phyloP scores from a whole-genome alignment of 306 rosid genomes.

The Citrullus mucosospermus region DNA sequence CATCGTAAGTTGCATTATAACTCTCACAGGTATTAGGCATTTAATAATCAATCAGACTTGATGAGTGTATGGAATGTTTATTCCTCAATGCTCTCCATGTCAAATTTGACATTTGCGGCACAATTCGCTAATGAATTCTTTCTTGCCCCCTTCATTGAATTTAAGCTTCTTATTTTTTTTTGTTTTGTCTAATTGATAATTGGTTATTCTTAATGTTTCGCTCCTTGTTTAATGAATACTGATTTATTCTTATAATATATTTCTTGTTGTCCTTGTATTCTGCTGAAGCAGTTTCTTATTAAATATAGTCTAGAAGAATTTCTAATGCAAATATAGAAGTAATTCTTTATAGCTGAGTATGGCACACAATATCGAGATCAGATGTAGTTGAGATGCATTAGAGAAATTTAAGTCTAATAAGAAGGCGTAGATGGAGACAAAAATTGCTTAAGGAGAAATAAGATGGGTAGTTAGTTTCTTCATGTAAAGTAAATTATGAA shows the following conservation, averaged over 20 bases:
- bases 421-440: background rate
- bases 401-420: background rate
- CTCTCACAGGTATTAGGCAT: background rate
- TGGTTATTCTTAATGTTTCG: background rate
- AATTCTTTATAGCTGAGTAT: background rate
- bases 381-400: background rate
- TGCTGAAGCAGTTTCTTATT: background rate
- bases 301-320: background rate
- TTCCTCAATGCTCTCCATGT: background rate
- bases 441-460: background rate
- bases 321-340: background rate
- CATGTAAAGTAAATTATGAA: background rate
- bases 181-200: background rate
- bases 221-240: background rate
- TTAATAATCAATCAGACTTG: background rate
- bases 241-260: background rate
- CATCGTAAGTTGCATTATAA: constrained; percentile 54
- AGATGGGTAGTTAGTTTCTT: background rate
- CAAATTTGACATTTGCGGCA: background rate
- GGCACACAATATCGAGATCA: background rate
- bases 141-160: background rate
- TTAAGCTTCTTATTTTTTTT: background rate
- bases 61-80: background rate
- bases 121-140: background rate
- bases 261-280: background rate